A percentile compares a stretch with the other conserved stretches of the same genome.
Conservation (phyloP, 2,329 filamentous ascomycete genomes). For the Alternaria infectoria region DNA sequence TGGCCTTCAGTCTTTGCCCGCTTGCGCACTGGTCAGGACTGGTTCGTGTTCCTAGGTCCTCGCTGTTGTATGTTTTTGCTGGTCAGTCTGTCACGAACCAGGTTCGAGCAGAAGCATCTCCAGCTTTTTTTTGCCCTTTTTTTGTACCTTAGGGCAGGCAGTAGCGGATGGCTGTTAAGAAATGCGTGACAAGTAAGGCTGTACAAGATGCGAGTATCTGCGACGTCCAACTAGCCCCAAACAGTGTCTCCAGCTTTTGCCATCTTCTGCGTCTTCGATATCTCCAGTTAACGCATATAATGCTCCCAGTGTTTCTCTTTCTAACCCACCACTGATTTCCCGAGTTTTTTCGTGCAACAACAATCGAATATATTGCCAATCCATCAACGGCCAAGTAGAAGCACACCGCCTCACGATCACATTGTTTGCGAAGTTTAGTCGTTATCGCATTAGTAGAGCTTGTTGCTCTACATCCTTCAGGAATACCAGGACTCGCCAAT, state of each 20-base stretch:
- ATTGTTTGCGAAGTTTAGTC: neutral
- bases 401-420: neutral
- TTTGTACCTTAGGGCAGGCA: neutral
- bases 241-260: neutral
- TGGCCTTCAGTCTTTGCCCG: neutral
- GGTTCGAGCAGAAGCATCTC: neutral
- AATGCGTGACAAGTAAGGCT: neutral
- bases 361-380: neutral
- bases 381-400: neutral
- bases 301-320: neutral
- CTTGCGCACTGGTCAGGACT: neutral
- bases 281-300: neutral
- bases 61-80: neutral
- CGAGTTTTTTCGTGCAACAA: neutral
- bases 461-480: neutral
- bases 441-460: neutral
- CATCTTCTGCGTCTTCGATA: neutral
- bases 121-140: neutral
- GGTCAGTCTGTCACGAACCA: neutral
- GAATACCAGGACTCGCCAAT: neutral
- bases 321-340: neutral
- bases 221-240: accelerated
- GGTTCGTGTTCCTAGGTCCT: neutral
- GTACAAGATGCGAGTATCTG: neutral
- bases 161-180: neutral